Evolutionary conservation across 2,329 filamentous ascomycete genomes (phyloP).

Genomic region (Phyllosticta capitalensis): DNA sequence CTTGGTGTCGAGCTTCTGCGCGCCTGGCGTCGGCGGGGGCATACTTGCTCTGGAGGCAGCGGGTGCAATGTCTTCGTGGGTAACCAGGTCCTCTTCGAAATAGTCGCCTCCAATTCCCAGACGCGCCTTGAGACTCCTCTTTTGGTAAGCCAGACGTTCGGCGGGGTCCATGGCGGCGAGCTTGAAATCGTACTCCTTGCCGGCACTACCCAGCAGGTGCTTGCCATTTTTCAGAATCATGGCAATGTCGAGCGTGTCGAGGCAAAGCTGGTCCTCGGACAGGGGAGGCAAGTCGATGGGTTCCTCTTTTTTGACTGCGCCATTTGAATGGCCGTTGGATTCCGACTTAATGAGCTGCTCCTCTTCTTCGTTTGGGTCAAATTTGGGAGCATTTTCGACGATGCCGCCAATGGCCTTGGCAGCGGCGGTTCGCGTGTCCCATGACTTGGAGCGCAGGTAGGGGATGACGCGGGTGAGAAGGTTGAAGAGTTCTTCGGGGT

Average conservation of each 20-base stretch:
- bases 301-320: slow-evolving; percentile 33
- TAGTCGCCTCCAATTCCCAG: slow-evolving; percentile 78
- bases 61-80: slow-evolving; percentile 49
- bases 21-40: slow-evolving; percentile 22
- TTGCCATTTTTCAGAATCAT: slow-evolving; percentile 76
- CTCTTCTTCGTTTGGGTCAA: slow-evolving; percentile 79
- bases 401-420: slow-evolving; percentile 93
- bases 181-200: slow-evolving; percentile 73
- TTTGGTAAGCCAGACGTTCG: slow-evolving; percentile 73
- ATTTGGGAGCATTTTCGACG: slow-evolving; percentile 74
- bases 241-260: slow-evolving; percentile 67
- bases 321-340: slow-evolving; percentile 28
- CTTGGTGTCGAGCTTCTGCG: slow-evolving; percentile 44
- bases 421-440: slow-evolving; percentile 90
- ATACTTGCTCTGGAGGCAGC: slow-evolving; percentile 17
- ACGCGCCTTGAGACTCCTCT: slow-evolving; percentile 73
- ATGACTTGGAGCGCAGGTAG: slow-evolving; percentile 88
- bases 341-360: slow-evolving; percentile 36
- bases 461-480: slow-evolving; percentile 88
- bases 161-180: slow-evolving; percentile 74
- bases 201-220: slow-evolving; percentile 70
- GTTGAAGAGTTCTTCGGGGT: slow-evolving; percentile 96
- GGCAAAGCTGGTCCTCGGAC: slow-evolving; percentile 56
- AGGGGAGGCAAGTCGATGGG: slow-evolving; percentile 38
- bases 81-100: slow-evolving; percentile 73